Percentiles rank a stretch among this genome's conserved stretches.
phyloP scores from a whole-genome alignment of 1,284 basidiomycete genomes.

The Pulveroboletus sp. region DNA sequence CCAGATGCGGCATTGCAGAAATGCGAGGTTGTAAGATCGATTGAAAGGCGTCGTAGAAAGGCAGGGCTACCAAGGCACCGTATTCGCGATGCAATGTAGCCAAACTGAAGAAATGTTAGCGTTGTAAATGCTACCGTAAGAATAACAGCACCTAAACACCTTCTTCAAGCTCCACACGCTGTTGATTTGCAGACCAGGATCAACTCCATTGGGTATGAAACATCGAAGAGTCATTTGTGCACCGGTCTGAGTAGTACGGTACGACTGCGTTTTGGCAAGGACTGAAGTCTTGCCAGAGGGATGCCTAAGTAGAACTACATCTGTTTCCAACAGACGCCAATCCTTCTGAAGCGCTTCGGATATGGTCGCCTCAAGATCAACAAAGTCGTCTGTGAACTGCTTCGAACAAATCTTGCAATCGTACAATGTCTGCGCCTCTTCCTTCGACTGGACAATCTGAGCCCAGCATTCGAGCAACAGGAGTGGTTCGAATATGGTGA shows the following conservation, averaged over 20 bases:
- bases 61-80: conserved; percentile 80
- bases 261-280: conserved; percentile 82
- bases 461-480: conserved; percentile 92
- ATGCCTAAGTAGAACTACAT: conserved; percentile 73
- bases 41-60: conserved; percentile 78
- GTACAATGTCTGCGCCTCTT: conserved; percentile 56
- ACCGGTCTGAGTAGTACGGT: conserved; percentile 53
- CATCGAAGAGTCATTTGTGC: conserved; percentile 55
- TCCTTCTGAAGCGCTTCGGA: conserved; percentile 60
- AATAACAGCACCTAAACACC: conserved; percentile 70
- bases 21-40: conserved; percentile 73
- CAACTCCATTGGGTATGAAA: conserved; percentile 42
- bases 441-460: conserved; percentile 79
- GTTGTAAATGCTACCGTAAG: neutral
- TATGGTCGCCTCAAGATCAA: conserved; percentile 71
- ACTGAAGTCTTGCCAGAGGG: conserved; percentile 49
- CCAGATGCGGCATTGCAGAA: conserved; percentile 48
- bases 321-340: conserved; percentile 78
- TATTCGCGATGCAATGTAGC: conserved; percentile 94
- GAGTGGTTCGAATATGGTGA: conserved; percentile 81
- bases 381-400: conserved; percentile 68
- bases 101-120: conserved; percentile 53
- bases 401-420: conserved; percentile 63
- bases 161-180: conserved; percentile 79
- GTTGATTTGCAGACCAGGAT: conserved; percentile 62